Evolutionary conservation across 2,329 filamentous ascomycete genomes (phyloP).

Genomic region (Dothideomycetes sp.): DNA sequence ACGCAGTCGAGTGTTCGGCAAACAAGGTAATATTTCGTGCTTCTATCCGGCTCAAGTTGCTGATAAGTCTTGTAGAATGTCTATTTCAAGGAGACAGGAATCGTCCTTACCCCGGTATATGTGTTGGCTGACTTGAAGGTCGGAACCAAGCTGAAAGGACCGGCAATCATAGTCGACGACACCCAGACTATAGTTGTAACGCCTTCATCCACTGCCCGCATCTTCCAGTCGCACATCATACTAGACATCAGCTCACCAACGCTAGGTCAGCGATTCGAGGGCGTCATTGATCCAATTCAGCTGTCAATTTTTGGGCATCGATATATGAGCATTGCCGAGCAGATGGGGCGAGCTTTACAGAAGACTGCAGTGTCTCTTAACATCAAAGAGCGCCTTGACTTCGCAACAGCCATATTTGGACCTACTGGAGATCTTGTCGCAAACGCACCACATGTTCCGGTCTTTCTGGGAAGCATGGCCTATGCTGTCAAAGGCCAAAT

Average conservation of each 20-base stretch:
- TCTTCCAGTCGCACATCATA: constrained; percentile 28
- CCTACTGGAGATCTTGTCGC: constrained; percentile 30
- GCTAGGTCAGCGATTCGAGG: neutral
- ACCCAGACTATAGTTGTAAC: constrained; percentile 35
- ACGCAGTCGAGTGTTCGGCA: too few relatives aligned
- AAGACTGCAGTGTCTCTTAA: constrained; percentile 43
- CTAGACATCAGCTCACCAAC: constrained; percentile 19
- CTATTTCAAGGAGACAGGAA: constrained; percentile 16
- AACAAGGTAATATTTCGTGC: too few relatives aligned
- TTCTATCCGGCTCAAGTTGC: too few relatives aligned
- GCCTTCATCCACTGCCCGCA: constrained; percentile 25
- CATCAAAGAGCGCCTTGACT: constrained; percentile 33
- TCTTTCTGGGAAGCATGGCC: constrained; percentile 24
- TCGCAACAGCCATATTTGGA: constrained; percentile 32
- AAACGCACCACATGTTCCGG: constrained; percentile 30
- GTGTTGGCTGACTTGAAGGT: constrained; percentile 13
- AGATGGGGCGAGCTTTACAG: constrained; percentile 48
- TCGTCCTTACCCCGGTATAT: constrained; percentile 14
- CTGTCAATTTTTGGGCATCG: constrained; percentile 45
- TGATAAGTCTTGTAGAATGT: constrained; percentile 5
- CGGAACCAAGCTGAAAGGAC: constrained; percentile 16
- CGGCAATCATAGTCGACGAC: constrained; percentile 25
- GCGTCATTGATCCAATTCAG: constrained; percentile 36
- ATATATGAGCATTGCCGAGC: constrained; percentile 49
- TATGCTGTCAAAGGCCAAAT: constrained; percentile 18